Evolutionary conservation across 2,329 filamentous ascomycete genomes (phyloP).

Genomic region (Akanthomyces muscarius): DNA sequence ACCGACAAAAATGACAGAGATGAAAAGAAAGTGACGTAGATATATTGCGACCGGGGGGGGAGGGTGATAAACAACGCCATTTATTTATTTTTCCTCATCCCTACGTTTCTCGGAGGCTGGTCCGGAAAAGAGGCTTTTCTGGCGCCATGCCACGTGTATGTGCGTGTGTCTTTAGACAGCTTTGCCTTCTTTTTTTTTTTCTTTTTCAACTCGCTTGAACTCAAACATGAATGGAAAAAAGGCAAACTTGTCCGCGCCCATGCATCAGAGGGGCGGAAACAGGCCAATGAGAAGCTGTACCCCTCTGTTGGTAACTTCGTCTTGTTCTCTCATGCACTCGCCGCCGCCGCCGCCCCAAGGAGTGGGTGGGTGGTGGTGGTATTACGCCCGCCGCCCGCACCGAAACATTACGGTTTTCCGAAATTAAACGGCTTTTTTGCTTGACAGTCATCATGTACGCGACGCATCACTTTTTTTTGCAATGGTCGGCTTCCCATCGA

Average conservation of each 20-base stretch:
- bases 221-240: too few species aligned
- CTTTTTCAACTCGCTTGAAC: not conserved
- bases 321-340: not conserved
- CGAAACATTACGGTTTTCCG: constrained; percentile 15
- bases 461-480: constrained; percentile 7
- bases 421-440: constrained; percentile 11
- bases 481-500: not conserved
- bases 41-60: not conserved
- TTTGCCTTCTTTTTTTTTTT: not conserved
- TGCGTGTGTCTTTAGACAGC: too few species aligned
- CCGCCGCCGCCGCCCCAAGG: not conserved
- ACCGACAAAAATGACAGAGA: not conserved
- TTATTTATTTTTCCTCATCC: not conserved
- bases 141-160: constrained; percentile 5
- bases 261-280: too few species aligned
- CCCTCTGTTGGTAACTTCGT: not conserved
- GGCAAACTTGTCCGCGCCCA: too few species aligned
- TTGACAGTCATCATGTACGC: not conserved
- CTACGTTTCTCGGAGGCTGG: constrained; percentile 2
- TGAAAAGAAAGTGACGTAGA: too few species aligned
- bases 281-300: not conserved
- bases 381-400: not conserved
- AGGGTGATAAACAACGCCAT: not conserved
- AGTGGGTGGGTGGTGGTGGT: too few species aligned
- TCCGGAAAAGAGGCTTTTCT: not conserved